Conservation (phyloP, 441 rosid species). For the Bocquillonia castaneifolia region DNA sequence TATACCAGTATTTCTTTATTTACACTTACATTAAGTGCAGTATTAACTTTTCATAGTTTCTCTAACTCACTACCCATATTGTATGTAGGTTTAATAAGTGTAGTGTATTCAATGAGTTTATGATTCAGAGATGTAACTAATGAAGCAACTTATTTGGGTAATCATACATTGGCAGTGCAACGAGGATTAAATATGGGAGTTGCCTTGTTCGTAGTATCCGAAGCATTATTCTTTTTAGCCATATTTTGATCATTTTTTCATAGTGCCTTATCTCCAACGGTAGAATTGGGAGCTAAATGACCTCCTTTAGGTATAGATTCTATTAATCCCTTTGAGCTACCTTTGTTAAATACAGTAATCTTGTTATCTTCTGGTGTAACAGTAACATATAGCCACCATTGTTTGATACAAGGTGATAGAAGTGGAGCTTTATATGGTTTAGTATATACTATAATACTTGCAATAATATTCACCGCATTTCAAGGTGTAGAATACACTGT, state of each 20-base stretch:
- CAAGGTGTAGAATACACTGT: conserved; percentile 14
- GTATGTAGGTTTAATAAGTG: neutral
- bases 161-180: conserved; percentile 12
- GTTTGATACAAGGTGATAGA: conserved; percentile 5
- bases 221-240: conserved; percentile 8
- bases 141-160: conserved; percentile 16
- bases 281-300: conserved; percentile 14
- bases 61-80: neutral
- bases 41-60: neutral
- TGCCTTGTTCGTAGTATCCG: too few relatives aligned
- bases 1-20: neutral
- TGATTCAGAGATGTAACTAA: conserved; percentile 3
- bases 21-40: neutral
- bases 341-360: neutral
- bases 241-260: conserved; percentile 11
- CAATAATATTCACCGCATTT: neutral
- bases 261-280: neutral
- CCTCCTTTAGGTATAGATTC: conserved; percentile 18
- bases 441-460: neutral
- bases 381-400: conserved; percentile 6
- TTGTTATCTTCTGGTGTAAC: conserved; percentile 2
- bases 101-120: neutral
- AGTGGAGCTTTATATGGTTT: neutral
- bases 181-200: conserved; percentile 8
- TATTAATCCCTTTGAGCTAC: conserved; percentile 16